Base-by-base conservation (phyloP, 345 rosid genomes). In the Lepidium africanum region DNA sequence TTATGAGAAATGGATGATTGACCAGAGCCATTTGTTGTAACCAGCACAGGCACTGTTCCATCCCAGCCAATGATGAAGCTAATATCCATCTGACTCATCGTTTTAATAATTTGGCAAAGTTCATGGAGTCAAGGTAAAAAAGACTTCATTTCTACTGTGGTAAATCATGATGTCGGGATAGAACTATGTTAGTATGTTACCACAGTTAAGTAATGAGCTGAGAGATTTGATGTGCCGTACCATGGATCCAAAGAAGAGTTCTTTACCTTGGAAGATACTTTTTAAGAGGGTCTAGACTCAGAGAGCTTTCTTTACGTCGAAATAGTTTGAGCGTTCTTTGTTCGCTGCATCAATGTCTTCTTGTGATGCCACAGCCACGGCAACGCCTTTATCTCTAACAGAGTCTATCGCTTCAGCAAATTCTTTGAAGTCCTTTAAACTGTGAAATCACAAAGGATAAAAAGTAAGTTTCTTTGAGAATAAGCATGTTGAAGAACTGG, bases 351-450 rank as follows among this genome's bases (percentile, higher is more conserved):
- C 91, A 25, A 89, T 80, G 56, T 91, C 95, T n/a, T 87, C 90
- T 7, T 79, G 85, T 25, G 96, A 92, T 54, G 96, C 93, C 63
- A 92, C 93, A 0, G 82, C 96, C 4, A 91, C 97, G 10, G 72
- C 70, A 9, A 94, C 85, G 30, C 99, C 97, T 52, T 80, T 82
- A 60, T 82, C 82, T 59, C 73, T 86, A 32, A 88, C 78, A 0
- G 88, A 76, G 10, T 94, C 97, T 13, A 94, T 69, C 50, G 76
- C 92, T 48, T 81, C 87, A 0, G 86, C 91, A 10, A 94, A 94
- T 59, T 86, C 84, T 82, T 77, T 91, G 80, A 92, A 92, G 83
- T 92, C 92, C 78, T 86, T 84, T 75, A 80, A 57, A 62, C 97
- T 92, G 89, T 13, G 27, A 37, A 5, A 10, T 6, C 9, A 73